phyloP scores from a whole-genome alignment of 108 stramenopile species.

The Conticribra guillardii region DNA sequence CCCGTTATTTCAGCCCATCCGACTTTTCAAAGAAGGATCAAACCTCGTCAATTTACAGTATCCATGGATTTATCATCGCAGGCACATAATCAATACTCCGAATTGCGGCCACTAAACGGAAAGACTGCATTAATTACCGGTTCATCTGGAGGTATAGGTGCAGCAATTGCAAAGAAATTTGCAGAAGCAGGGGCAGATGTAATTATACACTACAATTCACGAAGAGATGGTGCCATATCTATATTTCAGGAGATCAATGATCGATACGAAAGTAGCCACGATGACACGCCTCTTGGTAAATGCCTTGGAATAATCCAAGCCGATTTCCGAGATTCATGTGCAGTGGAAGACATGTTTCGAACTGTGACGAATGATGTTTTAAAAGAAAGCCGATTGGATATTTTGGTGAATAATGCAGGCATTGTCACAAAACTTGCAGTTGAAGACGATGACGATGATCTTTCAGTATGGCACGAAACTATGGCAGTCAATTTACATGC shows the following conservation, averaged over 20 bases:
- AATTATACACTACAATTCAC: slow-evolving; percentile 62
- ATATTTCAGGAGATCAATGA: slow-evolving; percentile 27
- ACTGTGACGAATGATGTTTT: slow-evolving; percentile 21
- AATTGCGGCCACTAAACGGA: slow-evolving; percentile 16
- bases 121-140: slow-evolving; percentile 65
- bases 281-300: background rate
- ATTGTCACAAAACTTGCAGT: slow-evolving; percentile 65
- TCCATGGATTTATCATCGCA: background rate
- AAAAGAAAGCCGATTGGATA: slow-evolving; percentile 43
- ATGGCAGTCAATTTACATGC: slow-evolving; percentile 70
- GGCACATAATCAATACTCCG: background rate
- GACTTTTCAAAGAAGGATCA: background rate
- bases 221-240: slow-evolving; percentile 49
- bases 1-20: no score
- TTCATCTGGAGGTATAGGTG: slow-evolving; percentile 66
- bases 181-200: slow-evolving; percentile 55
- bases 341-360: slow-evolving; percentile 44
- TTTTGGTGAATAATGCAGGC: slow-evolving; percentile 74
- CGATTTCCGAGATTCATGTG: slow-evolving; percentile 51
- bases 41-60: background rate
- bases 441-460: slow-evolving; percentile 61
- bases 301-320: slow-evolving; percentile 63
- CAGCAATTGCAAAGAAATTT: slow-evolving; percentile 52
- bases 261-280: slow-evolving; percentile 14
- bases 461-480: slow-evolving; percentile 61